These are phyloP conservation scores for Mortierella sp. DNA, from an alignment of 371 early-diverging fungal species.

Conservation along the genomic window DNA sequence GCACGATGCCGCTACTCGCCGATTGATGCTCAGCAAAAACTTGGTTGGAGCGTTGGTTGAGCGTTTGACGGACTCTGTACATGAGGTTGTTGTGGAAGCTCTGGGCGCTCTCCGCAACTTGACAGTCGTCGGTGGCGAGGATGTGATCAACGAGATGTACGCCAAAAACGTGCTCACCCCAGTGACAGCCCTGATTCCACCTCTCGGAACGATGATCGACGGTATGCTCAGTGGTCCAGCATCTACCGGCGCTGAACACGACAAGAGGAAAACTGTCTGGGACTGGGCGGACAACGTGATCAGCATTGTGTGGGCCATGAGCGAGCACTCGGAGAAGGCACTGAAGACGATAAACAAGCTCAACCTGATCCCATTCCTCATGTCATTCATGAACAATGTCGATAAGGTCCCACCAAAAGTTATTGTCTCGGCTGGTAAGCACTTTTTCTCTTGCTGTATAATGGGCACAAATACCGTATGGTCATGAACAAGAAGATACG, in stretches of 20 bases:
- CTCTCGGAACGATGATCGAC: slow-evolving; percentile 60
- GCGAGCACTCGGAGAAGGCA: slow-evolving; percentile 75
- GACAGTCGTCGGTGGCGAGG: slow-evolving; percentile 66
- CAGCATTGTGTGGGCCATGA: slow-evolving; percentile 73
- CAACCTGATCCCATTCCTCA: slow-evolving; percentile 71
- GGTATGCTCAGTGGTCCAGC: slow-evolving; percentile 61
- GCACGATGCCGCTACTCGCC: slow-evolving; percentile 69
- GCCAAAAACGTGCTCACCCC: slow-evolving; percentile 73
- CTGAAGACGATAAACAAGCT: slow-evolving; percentile 73
- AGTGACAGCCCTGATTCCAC: slow-evolving; percentile 60
- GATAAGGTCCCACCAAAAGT: slow-evolving; percentile 70
- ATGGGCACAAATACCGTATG: too few relatives aligned
- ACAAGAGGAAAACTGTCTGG: slow-evolving; percentile 70
- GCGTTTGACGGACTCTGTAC: slow-evolving; percentile 73
- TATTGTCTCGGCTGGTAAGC: slow-evolving; percentile 74
- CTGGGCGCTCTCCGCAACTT: slow-evolving; percentile 83
- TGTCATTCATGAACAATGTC: slow-evolving; percentile 71
- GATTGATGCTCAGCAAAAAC: slow-evolving; percentile 77
- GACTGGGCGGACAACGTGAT: slow-evolving; percentile 80
- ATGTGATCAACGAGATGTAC: slow-evolving; percentile 74
- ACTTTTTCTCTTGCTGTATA: background rate
- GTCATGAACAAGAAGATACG: too few relatives aligned
- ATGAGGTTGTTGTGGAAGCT: slow-evolving; percentile 81
- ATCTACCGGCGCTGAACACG: slow-evolving; percentile 57
- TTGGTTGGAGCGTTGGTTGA: slow-evolving; percentile 74